These are phyloP conservation scores for Didymella arachidicola DNA, from an alignment of 2,329 filamentous ascomycete species.

Conservation along the genomic window DNA sequence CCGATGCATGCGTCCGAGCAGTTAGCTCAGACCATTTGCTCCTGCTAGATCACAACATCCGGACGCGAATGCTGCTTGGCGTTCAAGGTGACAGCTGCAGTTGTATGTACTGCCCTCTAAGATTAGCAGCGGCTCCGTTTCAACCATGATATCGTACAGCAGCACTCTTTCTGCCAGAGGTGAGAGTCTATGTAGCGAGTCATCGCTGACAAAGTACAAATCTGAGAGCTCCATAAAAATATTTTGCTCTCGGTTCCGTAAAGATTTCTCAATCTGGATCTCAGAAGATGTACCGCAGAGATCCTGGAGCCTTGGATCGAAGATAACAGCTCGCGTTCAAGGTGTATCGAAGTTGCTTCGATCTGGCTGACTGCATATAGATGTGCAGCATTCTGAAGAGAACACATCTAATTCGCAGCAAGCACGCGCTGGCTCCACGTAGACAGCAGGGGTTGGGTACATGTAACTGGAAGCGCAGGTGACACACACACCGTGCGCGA, in stretches of 20 bases:
- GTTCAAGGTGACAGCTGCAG: background rate
- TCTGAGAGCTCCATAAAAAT: too few relatives aligned
- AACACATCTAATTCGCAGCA: background rate
- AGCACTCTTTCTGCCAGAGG: background rate
- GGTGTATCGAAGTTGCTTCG: background rate
- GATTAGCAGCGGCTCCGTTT: background rate
- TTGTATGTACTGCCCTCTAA: background rate
- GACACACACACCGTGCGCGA: background rate
- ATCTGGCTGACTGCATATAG: background rate
- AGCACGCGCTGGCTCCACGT: constrained; percentile 6
- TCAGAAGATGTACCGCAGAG: background rate
- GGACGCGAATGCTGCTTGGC: background rate
- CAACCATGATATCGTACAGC: too few relatives aligned
- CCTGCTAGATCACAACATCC: background rate
- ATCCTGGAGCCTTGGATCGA: background rate
- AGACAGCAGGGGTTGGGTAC: background rate
- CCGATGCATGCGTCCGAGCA: background rate
- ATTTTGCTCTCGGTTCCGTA: background rate
- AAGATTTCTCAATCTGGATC: too few relatives aligned
- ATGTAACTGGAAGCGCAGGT: constrained; percentile 2
- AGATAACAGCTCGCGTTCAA: background rate
- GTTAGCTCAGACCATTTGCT: background rate
- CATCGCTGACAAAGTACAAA: background rate
- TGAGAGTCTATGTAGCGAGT: background rate
- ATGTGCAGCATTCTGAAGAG: background rate